Evolutionary conservation across 768 basidiomycete genomes (phyloP), one percentile per base, ranked within the genome.

Genomic region (Amanita muscaria): DNA sequence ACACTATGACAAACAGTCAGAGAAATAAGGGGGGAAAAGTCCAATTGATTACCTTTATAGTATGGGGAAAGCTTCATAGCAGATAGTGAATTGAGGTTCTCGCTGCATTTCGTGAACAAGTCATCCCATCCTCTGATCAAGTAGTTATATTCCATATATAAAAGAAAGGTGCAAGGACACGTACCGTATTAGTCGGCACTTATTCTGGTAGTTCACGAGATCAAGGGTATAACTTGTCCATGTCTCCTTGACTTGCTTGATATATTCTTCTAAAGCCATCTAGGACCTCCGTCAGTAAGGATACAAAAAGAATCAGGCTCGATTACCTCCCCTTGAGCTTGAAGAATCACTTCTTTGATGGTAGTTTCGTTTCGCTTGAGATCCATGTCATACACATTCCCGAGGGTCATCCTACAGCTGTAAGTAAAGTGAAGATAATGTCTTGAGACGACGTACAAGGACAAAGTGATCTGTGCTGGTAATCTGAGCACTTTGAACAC

Each of bases 61-160:
- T 98, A 97, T 0, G 96, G 96, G 6, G 96, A 99, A 22, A 96
- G 64, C 59, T 93, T 94, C 96, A 99, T 99, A 1, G 96, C 93
- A 2, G 80, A 79, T 31, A 99, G 73, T 1, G 94, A 97, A 58
- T 96, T 98, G 56, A 98, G 59, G 58, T 99, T 96, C 64, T 99
- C 96, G 53, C 89, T 82, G 60, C 96, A 98, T 64, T 96, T 97
- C 64, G 77, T 90, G 68, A 97, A 94, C 21, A 96, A 70, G 42
- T 97, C 93, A 58, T 97, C 93, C 92, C 92, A 97, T 15, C 90
- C 92, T 61, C 91, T 90, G 54, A 8, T 14, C 10, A 25, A 50
- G 4, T 10, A 39, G 23, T 19, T 47, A 27, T 51, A 21, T 46
- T 58, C 24, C 21, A 19, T 16, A 23, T 32, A 12, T 4, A 4